These are phyloP conservation scores for Enterospora canceri DNA, from an alignment of 371 early-diverging fungal species.

Conservation along the genomic window DNA sequence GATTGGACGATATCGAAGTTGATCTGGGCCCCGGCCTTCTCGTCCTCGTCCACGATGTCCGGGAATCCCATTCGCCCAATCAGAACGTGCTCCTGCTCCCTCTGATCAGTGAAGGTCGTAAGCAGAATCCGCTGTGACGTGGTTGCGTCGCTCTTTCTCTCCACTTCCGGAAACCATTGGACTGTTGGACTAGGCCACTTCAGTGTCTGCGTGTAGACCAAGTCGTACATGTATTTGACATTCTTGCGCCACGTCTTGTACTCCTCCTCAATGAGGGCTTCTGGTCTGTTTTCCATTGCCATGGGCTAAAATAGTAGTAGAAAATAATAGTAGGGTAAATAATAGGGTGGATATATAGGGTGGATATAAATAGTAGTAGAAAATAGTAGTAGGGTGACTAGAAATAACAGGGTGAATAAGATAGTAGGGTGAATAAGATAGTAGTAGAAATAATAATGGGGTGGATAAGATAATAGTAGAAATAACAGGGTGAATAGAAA, in stretches of 20 bases:
- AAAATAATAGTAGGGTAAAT: not conserved
- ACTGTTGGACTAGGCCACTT: constrained; percentile 90
- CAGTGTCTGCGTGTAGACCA: constrained; percentile 80
- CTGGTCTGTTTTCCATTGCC: not conserved
- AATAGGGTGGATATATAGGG: not conserved
- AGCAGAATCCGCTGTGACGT: constrained; percentile 57
- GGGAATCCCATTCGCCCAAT: constrained; percentile 75
- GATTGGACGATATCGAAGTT: constrained; percentile 42
- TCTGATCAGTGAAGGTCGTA: constrained; percentile 85
- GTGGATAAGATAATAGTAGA: not conserved
- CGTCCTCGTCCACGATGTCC: constrained; percentile 61
- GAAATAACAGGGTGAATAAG: not conserved
- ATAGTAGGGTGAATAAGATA: not conserved
- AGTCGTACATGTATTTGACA: constrained; percentile 85
- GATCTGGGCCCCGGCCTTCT: constrained; percentile 63
- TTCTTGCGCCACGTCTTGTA: constrained; percentile 93
- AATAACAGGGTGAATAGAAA: not conserved
- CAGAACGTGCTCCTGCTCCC: constrained; percentile 78
- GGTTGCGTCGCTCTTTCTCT: constrained; percentile 31
- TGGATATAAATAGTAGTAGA: not conserved
- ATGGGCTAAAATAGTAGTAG: not conserved
- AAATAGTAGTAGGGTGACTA: not conserved
- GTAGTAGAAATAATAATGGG: not conserved
- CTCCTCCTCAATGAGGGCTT: constrained; percentile 66
- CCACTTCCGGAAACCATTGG: constrained; percentile 84